Conservation (phyloP, 371 early-diverging fungal species). For the Circinella minor region DNA sequence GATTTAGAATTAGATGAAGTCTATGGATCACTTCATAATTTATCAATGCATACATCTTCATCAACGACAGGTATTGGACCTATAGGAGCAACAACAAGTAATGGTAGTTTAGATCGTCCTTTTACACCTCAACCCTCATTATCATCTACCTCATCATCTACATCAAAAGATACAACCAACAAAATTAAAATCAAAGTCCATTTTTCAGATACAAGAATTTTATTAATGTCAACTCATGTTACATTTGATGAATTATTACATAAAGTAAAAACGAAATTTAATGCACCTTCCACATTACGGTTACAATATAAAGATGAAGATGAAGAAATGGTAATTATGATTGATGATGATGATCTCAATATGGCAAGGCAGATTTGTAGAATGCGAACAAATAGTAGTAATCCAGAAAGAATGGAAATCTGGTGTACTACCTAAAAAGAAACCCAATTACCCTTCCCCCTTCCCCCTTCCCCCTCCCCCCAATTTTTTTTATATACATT, state of each 20-base stretch:
- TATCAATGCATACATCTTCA: conserved; percentile 11
- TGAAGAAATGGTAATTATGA: conserved; percentile 83
- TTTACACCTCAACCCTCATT: conserved; percentile 22
- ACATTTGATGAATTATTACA: conserved; percentile 27
- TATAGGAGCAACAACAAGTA: neutral
- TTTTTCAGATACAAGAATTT: conserved; percentile 22
- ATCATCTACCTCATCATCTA: conserved; percentile 18
- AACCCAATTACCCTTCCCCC: too few relatives aligned
- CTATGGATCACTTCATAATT: conserved; percentile 32
- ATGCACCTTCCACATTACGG: conserved; percentile 39
- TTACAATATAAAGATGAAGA: conserved; percentile 92
- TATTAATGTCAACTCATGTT: conserved; percentile 17
- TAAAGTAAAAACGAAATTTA: conserved; percentile 24
- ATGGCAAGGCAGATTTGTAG: conserved; percentile 64
- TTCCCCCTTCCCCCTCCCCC: too few relatives aligned
- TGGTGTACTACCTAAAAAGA: conserved; percentile 10
- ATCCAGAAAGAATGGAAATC: conserved; percentile 11
- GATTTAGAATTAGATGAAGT: conserved; percentile 41
- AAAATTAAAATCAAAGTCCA: conserved; percentile 31
- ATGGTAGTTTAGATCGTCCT: conserved; percentile 9
- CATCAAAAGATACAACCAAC: conserved; percentile 20
- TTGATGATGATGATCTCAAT: conserved; percentile 91
- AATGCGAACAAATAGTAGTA: conserved; percentile 8
- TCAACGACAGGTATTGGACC: neutral
- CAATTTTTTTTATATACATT: too few relatives aligned